Percentiles rank a stretch among this genome's conserved stretches.
Evolutionary conservation across 2,329 filamentous ascomycete genomes (phyloP).

Genomic region (Fusarium circinatum): DNA sequence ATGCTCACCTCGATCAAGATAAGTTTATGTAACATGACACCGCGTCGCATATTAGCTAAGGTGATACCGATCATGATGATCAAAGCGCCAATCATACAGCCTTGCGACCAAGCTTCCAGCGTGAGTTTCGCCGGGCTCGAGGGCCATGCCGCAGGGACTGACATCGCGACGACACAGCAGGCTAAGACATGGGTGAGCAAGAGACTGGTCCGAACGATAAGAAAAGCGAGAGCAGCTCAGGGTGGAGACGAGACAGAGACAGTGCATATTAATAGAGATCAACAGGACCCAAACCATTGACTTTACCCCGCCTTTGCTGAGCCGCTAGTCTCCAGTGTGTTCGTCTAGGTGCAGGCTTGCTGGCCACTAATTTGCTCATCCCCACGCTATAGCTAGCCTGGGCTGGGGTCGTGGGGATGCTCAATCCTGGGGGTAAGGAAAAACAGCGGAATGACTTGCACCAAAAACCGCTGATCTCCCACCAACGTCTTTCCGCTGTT

Average conservation of each 20-base stretch:
- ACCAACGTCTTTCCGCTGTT: too few relatives aligned
- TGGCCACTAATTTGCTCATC: not conserved
- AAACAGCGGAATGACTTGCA: too few relatives aligned
- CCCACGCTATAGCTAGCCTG: not conserved
- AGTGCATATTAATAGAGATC: not conserved
- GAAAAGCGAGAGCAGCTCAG: not conserved
- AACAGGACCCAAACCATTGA: not conserved
- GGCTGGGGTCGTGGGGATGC: not conserved
- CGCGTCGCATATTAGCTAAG: slow-evolving; percentile 59
- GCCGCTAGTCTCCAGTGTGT: not conserved
- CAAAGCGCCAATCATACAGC: slow-evolving; percentile 59
- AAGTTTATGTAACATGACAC: slow-evolving; percentile 60
- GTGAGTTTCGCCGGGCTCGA: slow-evolving; percentile 34
- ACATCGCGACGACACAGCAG: not conserved
- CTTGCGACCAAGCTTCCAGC: slow-evolving; percentile 60
- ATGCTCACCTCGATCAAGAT: slow-evolving; percentile 58
- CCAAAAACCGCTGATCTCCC: too few relatives aligned
- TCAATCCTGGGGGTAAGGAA: too few relatives aligned
- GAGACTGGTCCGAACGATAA: not conserved
- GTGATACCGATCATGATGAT: slow-evolving; percentile 61
- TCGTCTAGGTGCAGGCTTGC: not conserved
- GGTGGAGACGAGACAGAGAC: not conserved
- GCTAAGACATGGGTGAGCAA: not conserved
- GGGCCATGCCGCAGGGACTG: slow-evolving; percentile 17
- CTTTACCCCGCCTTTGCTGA: not conserved